These are phyloP conservation scores for Cynara cardunculus DNA, from an alignment of 129 eudicot genomes.

Conservation along the genomic window DNA sequence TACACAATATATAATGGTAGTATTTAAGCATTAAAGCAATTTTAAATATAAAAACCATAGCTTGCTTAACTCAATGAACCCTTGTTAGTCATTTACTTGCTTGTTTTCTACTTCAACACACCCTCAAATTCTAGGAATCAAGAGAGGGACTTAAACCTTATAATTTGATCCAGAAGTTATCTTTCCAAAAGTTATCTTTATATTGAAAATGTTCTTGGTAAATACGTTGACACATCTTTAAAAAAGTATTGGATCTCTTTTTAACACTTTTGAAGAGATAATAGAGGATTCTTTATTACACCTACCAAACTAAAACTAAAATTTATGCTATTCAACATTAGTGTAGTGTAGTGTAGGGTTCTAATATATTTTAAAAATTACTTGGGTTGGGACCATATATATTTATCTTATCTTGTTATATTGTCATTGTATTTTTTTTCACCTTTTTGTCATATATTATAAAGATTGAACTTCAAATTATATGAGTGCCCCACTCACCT, in stretches of 20 bases:
- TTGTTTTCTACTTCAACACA: not conserved
- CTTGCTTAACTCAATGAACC: too few species aligned
- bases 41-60: too few species aligned
- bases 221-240: not conserved
- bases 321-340: too few species aligned
- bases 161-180: not conserved
- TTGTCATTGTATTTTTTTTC: not conserved
- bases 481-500: not conserved
- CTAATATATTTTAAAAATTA: too few species aligned
- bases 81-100: not conserved
- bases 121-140: not conserved
- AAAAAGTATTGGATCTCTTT: not conserved
- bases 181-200: not conserved
- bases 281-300: not conserved
- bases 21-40: too few species aligned
- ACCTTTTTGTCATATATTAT: too few species aligned
- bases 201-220: not conserved
- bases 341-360: not conserved
- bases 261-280: not conserved
- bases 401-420: not conserved
- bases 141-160: not conserved
- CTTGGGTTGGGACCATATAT: not conserved
- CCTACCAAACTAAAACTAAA: not conserved
- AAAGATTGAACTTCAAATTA: not conserved
- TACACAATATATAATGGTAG: too few species aligned